Evolutionary conservation across 148 eudicot species (phyloP).

Genomic region (Simmondsia chinensis): DNA sequence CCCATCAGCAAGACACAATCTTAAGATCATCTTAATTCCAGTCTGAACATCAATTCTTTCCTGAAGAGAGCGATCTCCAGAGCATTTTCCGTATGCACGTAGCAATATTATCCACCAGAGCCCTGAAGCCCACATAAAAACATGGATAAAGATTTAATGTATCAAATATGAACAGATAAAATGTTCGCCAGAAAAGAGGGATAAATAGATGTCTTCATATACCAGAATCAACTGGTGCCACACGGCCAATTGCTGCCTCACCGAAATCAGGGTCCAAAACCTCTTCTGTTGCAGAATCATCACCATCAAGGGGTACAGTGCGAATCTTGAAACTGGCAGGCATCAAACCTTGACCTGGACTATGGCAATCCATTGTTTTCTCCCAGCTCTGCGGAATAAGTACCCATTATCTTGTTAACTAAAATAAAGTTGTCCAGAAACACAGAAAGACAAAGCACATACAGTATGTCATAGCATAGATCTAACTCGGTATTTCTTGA

Average conservation of each 20-base stretch:
- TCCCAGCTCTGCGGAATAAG: conserved; percentile 42
- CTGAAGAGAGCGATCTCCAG: conserved; percentile 47
- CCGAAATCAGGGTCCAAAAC: conserved; percentile 52
- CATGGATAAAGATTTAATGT: not conserved
- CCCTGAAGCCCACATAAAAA: conserved; percentile 19
- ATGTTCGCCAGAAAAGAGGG: not conserved
- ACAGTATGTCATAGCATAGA: not conserved
- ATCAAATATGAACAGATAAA: not conserved
- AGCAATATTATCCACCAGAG: conserved; percentile 54
- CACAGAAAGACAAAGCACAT: not conserved
- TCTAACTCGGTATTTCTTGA: too few relatives aligned
- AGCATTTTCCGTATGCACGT: conserved; percentile 45
- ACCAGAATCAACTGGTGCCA: conserved; percentile 59
- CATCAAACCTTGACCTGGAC: conserved; percentile 57
- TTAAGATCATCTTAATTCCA: conserved; percentile 50
- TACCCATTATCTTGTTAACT: not conserved
- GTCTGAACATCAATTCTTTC: conserved; percentile 61
- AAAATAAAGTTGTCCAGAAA: not conserved
- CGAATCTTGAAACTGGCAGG: conserved; percentile 57
- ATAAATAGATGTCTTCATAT: not conserved
- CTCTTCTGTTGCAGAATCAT: conserved; percentile 37
- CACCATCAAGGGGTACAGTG: conserved; percentile 30
- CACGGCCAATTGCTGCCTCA: conserved; percentile 58
- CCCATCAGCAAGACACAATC: conserved; percentile 50
- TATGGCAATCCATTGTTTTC: conserved; percentile 57